Percentiles rank a stretch among this genome's conserved stretches.
These are phyloP conservation scores for Rosellinia necatrix DNA, from an alignment of 2,329 filamentous ascomycete genomes.

Conservation along the genomic window DNA sequence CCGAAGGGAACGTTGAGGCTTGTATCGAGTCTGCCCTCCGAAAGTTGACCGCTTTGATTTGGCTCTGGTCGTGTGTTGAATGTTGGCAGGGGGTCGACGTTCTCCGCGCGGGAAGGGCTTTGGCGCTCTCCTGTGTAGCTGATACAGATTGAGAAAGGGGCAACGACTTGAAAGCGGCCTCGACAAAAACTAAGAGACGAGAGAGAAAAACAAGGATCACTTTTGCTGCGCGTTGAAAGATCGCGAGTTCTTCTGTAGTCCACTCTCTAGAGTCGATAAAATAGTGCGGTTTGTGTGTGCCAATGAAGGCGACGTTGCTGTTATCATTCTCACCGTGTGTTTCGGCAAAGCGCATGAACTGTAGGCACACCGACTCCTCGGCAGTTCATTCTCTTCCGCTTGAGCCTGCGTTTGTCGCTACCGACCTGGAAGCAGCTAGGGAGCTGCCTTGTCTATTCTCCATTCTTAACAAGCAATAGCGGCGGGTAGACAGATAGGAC, in stretches of 20 bases:
- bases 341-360: constrained; percentile 6
- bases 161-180: neutral
- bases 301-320: neutral
- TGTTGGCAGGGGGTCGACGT: neutral
- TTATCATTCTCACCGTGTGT: neutral
- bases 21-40: neutral
- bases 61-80: neutral
- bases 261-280: neutral
- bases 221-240: neutral
- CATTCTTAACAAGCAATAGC: constrained; percentile 1
- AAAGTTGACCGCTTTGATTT: neutral
- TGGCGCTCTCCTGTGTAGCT: neutral
- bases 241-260: neutral
- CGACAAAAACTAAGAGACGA: neutral
- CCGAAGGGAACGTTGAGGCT: neutral
- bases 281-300: neutral
- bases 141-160: neutral
- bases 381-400: neutral
- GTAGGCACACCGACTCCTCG: neutral
- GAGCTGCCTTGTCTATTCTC: neutral
- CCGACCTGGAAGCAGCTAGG: neutral
- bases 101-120: neutral
- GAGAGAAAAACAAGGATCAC: neutral
- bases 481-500: neutral
- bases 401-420: neutral